phyloP scores from a whole-genome alignment of 2,329 filamentous ascomycete genomes.

The Ophiostoma angusticollis region DNA sequence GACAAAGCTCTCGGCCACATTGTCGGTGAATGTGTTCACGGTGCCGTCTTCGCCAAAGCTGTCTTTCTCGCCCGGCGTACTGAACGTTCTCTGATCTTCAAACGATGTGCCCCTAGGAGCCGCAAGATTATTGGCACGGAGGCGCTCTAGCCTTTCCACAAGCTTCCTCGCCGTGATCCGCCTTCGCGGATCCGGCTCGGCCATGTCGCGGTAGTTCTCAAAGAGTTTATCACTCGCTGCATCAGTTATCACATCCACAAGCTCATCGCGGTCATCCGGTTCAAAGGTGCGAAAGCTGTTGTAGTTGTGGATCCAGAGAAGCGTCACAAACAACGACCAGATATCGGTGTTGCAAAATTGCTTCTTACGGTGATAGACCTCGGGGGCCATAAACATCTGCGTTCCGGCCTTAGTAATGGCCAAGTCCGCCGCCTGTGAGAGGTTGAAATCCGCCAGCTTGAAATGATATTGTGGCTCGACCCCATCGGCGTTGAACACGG shows the following conservation, averaged over 20 bases:
- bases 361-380: conserved; percentile 12
- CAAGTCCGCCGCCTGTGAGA: conserved; percentile 51
- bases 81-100: too few species aligned
- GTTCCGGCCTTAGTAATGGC: conserved; percentile 18
- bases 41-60: too few species aligned
- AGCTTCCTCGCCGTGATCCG: conserved; percentile 3
- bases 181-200: not conserved
- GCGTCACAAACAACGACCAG: conserved; percentile 22
- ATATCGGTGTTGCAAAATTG: conserved; percentile 19
- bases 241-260: conserved; percentile 12
- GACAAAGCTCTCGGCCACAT: too few species aligned
- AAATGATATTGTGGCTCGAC: conserved; percentile 36
- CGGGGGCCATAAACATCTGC: conserved; percentile 19
- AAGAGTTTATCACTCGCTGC: not conserved
- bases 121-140: too few species aligned
- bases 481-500: conserved; percentile 24
- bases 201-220: conserved; percentile 1
- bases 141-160: not conserved
- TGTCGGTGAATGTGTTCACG: too few species aligned
- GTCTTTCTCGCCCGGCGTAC: too few species aligned
- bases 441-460: conserved; percentile 89
- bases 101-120: too few species aligned
- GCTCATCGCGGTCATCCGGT: conserved; percentile 3
- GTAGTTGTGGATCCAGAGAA: conserved; percentile 16
- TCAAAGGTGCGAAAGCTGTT: conserved; percentile 12